Conservation (phyloP, 2,329 filamentous ascomycete genomes). For the Alternaria sp. region DNA sequence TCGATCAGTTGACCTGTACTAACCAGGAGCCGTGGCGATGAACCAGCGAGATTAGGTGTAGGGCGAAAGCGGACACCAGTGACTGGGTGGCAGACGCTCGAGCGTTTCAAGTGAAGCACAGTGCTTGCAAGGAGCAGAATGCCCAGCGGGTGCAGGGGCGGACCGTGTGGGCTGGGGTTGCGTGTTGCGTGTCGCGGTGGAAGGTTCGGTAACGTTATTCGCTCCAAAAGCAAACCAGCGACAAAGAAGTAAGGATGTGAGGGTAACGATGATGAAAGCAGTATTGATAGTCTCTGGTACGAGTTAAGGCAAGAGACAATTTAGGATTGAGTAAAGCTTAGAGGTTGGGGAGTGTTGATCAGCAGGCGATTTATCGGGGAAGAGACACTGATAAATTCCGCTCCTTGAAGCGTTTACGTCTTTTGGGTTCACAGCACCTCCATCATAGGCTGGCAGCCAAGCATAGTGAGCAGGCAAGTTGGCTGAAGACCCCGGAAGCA, state of each 20-base stretch:
- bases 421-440: constrained; percentile 40
- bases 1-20: constrained; percentile 46
- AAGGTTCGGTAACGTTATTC: constrained; percentile 33
- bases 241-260: constrained; percentile 47
- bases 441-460: constrained; percentile 49
- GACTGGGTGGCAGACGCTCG: constrained; percentile 43
- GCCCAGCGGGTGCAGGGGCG: constrained; percentile 37
- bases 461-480: constrained; percentile 38
- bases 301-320: constrained; percentile 29
- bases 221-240: constrained; percentile 30
- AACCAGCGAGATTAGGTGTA: constrained; percentile 46
- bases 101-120: constrained; percentile 47
- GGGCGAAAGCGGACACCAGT: constrained; percentile 36
- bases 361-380: constrained; percentile 40
- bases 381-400: constrained; percentile 43
- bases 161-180: constrained; percentile 29
- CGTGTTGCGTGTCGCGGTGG: constrained; percentile 35
- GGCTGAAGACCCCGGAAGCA: constrained; percentile 37
- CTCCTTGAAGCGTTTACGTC: constrained; percentile 38
- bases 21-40: constrained; percentile 45
- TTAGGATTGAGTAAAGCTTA: constrained; percentile 40
- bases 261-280: constrained; percentile 33
- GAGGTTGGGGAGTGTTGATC: constrained; percentile 41
- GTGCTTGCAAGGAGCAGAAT: constrained; percentile 40
- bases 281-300: constrained; percentile 39